Evolutionary conservation across 169 alveolate genomes (phyloP).

Genomic region (Plasmodium coatneyi): DNA sequence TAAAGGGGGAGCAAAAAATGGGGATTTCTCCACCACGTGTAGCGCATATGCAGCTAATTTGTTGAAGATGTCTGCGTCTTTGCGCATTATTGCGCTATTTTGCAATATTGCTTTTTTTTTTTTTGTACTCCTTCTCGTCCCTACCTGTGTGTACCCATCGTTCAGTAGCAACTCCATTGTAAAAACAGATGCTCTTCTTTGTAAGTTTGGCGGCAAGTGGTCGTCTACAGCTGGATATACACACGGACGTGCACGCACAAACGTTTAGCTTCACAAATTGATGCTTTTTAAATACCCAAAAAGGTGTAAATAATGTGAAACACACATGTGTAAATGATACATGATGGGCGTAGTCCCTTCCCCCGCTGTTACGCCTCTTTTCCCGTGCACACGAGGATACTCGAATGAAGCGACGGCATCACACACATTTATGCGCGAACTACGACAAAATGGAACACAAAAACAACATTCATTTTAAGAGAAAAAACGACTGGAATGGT

Average conservation of each 20-base stretch:
- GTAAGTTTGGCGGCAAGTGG: background rate
- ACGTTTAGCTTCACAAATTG: background rate
- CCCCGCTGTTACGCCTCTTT: background rate
- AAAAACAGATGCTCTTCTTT: background rate
- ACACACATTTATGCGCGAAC: background rate
- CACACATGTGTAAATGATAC: background rate
- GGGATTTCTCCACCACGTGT: background rate
- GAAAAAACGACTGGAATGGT: background rate
- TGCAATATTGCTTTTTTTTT: background rate
- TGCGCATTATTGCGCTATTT: background rate
- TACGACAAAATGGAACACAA: background rate
- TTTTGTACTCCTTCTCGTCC: background rate
- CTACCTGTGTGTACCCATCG: slow-evolving; percentile 12
- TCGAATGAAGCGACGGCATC: background rate
- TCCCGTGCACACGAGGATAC: background rate
- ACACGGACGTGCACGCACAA: background rate
- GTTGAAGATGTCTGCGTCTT: background rate
- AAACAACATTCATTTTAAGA: background rate
- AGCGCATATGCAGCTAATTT: background rate
- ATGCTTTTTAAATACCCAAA: background rate
- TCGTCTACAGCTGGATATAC: background rate
- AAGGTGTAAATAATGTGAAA: background rate
- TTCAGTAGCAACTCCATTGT: background rate
- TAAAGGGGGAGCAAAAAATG: background rate
- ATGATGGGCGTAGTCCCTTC: background rate